phyloP scores from a whole-genome alignment of 176 grass and related monocot species.

The Triticum dicoccoides region DNA sequence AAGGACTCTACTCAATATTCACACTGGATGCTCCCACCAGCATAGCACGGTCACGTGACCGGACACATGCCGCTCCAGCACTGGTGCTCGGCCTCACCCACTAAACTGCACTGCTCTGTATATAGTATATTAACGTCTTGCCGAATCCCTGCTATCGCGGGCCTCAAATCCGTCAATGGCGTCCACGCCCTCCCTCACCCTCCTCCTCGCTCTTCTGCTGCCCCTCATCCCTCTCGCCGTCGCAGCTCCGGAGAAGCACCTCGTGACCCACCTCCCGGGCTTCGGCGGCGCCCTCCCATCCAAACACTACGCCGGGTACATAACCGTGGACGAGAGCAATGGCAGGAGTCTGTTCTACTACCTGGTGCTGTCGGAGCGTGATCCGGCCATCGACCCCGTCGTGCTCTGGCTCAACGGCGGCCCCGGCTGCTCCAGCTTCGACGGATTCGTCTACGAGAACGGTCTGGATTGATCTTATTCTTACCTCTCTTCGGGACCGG shows the following conservation, averaged over 20 bases:
- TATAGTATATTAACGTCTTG: too few species aligned
- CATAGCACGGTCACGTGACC: too few species aligned
- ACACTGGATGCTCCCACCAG: too few species aligned
- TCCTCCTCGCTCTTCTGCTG: background rate
- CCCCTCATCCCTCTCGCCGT: background rate
- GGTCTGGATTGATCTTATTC: conserved; percentile 15
- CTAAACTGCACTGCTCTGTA: background rate
- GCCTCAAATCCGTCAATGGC: background rate
- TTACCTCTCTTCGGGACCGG: background rate
- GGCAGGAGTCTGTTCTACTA: conserved; percentile 79
- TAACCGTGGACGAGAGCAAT: conserved; percentile 45
- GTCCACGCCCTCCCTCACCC: background rate
- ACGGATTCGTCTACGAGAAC: conserved; percentile 81
- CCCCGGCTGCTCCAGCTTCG: conserved; percentile 86
- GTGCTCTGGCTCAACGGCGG: conserved; percentile 95
- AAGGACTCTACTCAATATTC: too few species aligned
- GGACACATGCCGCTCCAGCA: background rate
- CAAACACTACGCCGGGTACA: conserved; percentile 64
- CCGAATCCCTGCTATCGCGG: background rate
- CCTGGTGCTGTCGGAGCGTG: conserved; percentile 63
- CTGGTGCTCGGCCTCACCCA: background rate
- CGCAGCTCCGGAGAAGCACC: conserved; percentile 45
- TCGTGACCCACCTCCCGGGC: conserved; percentile 44
- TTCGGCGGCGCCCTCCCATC: conserved; percentile 57
- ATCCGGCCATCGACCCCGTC: conserved; percentile 62